These are phyloP conservation scores for Tetracladium setigerum DNA, from an alignment of 495 filamentous ascomycete species.

Conservation along the genomic window DNA sequence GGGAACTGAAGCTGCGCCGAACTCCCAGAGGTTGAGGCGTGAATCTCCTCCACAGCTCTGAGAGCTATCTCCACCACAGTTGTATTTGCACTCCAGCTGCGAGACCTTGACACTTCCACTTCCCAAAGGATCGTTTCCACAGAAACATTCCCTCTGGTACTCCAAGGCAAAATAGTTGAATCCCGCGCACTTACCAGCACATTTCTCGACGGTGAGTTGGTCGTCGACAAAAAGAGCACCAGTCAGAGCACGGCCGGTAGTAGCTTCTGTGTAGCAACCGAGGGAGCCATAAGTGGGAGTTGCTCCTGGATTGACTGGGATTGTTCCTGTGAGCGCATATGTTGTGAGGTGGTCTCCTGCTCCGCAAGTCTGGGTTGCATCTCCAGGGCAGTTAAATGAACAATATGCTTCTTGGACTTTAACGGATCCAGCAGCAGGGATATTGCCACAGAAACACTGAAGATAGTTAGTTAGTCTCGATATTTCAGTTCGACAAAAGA, in stretches of 20 bases:
- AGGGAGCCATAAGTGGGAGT: neutral
- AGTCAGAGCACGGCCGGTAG: neutral
- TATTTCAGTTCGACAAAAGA: no score
- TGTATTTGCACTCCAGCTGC: neutral
- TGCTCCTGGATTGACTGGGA: neutral
- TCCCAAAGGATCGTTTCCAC: neutral
- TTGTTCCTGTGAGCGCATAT: neutral
- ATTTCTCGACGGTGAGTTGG: slow-evolving; percentile 25
- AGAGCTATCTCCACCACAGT: neutral
- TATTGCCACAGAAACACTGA: slow-evolving; percentile 37
- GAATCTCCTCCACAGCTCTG: neutral
- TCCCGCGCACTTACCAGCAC: slow-evolving; percentile 23
- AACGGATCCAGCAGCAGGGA: slow-evolving; percentile 28
- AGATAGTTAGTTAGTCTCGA: neutral
- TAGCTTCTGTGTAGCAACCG: slow-evolving; percentile 3
- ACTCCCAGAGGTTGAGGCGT: neutral
- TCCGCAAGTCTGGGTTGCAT: slow-evolving; percentile 6
- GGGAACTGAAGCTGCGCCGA: neutral
- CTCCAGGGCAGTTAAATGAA: slow-evolving; percentile 7
- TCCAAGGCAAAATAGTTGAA: slow-evolving; percentile 31
- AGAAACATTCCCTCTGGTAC: slow-evolving; percentile 14
- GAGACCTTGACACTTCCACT: neutral
- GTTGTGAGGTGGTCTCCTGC: slow-evolving; percentile 7
- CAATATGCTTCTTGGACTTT: slow-evolving; percentile 18
- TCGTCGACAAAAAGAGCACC: slow-evolving; percentile 9